Evolutionary conservation across 306 rosid genomes (phyloP), one percentile per base, ranked within the genome.

Genomic region (Casuarina equisetifolia): DNA sequence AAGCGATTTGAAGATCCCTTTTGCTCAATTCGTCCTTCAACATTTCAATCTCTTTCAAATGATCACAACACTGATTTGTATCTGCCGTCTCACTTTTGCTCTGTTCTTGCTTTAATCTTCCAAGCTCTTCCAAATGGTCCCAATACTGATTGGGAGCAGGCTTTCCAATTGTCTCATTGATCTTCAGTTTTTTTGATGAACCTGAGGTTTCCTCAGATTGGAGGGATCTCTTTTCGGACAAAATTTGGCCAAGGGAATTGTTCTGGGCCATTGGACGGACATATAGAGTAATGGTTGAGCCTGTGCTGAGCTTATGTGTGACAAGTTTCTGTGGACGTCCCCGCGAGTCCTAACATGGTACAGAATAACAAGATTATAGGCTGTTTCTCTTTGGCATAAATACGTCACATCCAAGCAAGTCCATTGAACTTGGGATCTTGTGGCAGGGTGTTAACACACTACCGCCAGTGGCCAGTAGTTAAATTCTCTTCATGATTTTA

Each of bases 251-350:
- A 3, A 2, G 48, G 73, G 54, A 71, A 69, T 79, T 82, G n/a
- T 61, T 43, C 11, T 25, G 55, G 9, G 57, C 82, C 85, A 80
- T 84, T 78, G 77, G 78, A 66, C 91, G 88, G 32, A 82, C 84
- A 13, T 69, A 87, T 5, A 87, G 45, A 67, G 74, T 58, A n/a
- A 66, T 76, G 35, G 15, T 49, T 42, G 62, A 39, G 11, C 89
- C 89, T 1, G 76, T 73, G 75, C 62, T 66, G 77, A 71, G 80
- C 52, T 75, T 68, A 66, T 74, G 76, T 55, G 64, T 72, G 62
- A 78, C 3, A 17, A 80, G 85, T 58, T 87, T 87, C 75, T 87
- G 91, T 2, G 82, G 91, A 43, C 84, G 74, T 57, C 91, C 91
- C 66, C 40, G 50, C 6, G 89, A 77, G 73, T 87, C 91, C 91